These are phyloP conservation scores for Neonectria punicea DNA, from an alignment of 2,329 filamentous ascomycete genomes.

Conservation along the genomic window DNA sequence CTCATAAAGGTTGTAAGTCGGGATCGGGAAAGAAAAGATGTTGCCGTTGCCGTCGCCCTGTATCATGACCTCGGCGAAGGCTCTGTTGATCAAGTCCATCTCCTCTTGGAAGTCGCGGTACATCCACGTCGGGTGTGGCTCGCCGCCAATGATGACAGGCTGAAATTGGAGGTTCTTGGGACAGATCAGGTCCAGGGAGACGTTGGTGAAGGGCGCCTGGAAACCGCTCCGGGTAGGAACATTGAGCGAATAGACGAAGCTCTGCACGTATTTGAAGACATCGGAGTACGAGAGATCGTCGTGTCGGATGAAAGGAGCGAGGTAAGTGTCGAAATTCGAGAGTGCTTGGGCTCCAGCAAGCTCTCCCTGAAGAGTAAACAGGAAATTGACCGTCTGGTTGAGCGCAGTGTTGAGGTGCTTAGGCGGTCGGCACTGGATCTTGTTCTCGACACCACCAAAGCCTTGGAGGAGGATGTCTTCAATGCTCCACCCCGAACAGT, in stretches of 20 bases:
- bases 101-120: slow-evolving; percentile 40
- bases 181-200: slow-evolving; percentile 36
- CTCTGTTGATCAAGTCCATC: slow-evolving; percentile 41
- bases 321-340: slow-evolving; percentile 40
- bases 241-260: slow-evolving; percentile 42
- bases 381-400: slow-evolving; percentile 41
- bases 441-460: slow-evolving; percentile 38
- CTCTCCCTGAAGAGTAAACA: slow-evolving; percentile 39
- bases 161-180: slow-evolving; percentile 31
- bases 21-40: slow-evolving; percentile 40
- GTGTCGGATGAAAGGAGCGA: slow-evolving; percentile 35
- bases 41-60: slow-evolving; percentile 40
- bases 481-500: slow-evolving; percentile 40
- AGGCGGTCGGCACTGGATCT: slow-evolving; percentile 38
- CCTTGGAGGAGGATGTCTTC: slow-evolving; percentile 40
- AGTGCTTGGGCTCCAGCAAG: slow-evolving; percentile 36
- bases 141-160: slow-evolving; percentile 33
- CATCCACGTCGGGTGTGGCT: slow-evolving; percentile 28
- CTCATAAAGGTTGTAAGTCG: slow-evolving; percentile 37
- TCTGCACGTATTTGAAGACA: slow-evolving; percentile 39
- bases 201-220: slow-evolving; percentile 39
- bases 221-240: slow-evolving; percentile 41
- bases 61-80: slow-evolving; percentile 41
- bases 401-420: slow-evolving; percentile 40
- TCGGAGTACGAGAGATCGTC: slow-evolving; percentile 33